Percentiles rank a stretch among this genome's conserved stretches.
These are phyloP conservation scores for Lentinula sp. DNA, from an alignment of 768 basidiomycete genomes.

Conservation along the genomic window DNA sequence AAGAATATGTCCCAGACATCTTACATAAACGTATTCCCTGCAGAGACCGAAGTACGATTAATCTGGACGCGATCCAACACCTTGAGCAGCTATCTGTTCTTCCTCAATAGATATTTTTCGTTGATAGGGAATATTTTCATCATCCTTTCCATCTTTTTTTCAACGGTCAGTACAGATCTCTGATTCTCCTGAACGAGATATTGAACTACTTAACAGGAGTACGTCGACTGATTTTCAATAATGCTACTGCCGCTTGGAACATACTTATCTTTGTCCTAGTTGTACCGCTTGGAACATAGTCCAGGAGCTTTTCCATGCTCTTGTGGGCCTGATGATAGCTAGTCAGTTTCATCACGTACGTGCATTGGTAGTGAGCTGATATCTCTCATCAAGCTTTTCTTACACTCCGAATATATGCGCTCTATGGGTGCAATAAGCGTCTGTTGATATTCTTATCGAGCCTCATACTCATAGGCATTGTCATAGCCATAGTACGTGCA, in stretches of 20 bases:
- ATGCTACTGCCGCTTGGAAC: no score
- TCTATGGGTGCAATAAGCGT: not conserved
- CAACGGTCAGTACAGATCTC: not conserved
- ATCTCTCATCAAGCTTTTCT: not conserved
- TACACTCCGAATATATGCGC: constrained; percentile 5
- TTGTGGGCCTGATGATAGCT: not conserved
- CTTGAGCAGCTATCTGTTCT: constrained; percentile 36
- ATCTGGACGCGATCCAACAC: constrained; percentile 39
- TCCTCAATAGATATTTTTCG: constrained; percentile 43
- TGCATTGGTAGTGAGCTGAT: not conserved
- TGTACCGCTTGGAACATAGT: not conserved
- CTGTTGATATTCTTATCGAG: not conserved
- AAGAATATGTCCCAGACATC: not conserved
- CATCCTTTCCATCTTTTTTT: constrained; percentile 22
- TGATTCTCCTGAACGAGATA: no score
- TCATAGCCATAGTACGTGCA: not conserved
- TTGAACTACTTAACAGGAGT: not conserved
- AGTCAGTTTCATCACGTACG: not conserved
- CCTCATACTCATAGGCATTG: not conserved
- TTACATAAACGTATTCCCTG: not conserved
- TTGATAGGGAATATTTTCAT: constrained; percentile 31
- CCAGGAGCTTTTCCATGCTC: constrained; percentile 4
- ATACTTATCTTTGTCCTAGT: not conserved
- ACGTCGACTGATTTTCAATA: not conserved
- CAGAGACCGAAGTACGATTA: constrained; percentile 33